Evolutionary conservation across 1,284 basidiomycete species (phyloP).

Genomic region (Leccinum pallidistipes): DNA sequence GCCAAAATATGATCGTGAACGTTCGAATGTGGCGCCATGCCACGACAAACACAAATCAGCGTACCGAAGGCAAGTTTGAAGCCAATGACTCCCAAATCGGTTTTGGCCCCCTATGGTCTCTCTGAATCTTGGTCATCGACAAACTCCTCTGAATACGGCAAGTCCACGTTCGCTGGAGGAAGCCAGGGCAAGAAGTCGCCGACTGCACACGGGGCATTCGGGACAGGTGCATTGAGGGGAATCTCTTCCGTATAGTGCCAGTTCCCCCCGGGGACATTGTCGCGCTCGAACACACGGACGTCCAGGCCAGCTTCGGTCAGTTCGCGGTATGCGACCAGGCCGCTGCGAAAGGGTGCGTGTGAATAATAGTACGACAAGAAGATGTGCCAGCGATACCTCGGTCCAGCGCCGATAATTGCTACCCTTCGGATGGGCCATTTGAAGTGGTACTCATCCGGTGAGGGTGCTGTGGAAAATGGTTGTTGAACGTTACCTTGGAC

Average conservation of each 20-base stretch:
- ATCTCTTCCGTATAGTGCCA: constrained; percentile 20
- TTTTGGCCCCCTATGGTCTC: constrained; percentile 13
- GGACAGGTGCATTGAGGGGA: constrained; percentile 8
- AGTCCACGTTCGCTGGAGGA: constrained; percentile 3
- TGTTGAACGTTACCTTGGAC: constrained; percentile 4
- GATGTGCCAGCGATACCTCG: constrained; percentile 5
- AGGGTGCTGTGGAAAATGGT: background rate
- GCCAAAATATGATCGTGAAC: background rate
- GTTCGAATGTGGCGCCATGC: too few species aligned
- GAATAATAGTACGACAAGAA: background rate
- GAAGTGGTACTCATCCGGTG: constrained; percentile 7
- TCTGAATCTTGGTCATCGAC: constrained; percentile 1
- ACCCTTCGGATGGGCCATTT: constrained; percentile 17
- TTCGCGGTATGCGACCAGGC: constrained; percentile 13
- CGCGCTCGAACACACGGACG: constrained; percentile 20
- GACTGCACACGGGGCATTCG: constrained; percentile 2
- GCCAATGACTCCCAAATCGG: constrained; percentile 19
- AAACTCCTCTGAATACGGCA: constrained; percentile 15
- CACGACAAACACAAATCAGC: background rate
- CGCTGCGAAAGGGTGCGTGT: constrained; percentile 4
- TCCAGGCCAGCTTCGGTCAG: constrained; percentile 16
- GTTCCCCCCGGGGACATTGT: constrained; percentile 11
- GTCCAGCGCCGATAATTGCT: constrained; percentile 20
- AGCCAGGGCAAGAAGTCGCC: constrained; percentile 14
- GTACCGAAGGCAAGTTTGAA: constrained; percentile 12